Evolutionary conservation across 208 protist species (phyloP), one percentile per base, ranked within the genome.

Genomic region (Crithidia mellificae): DNA sequence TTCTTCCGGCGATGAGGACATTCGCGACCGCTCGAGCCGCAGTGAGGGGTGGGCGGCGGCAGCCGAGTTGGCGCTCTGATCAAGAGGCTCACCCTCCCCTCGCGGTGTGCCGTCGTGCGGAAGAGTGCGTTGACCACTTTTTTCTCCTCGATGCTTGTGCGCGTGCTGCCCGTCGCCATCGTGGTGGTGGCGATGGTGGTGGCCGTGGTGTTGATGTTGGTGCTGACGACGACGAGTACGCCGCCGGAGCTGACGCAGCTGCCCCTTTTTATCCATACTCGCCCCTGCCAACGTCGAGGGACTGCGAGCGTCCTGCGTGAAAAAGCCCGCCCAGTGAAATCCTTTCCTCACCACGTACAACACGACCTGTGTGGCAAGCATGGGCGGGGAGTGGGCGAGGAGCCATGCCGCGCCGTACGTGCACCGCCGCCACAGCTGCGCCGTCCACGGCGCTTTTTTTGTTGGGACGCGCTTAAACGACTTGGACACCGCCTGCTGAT

Each of bases 401-500:
- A 56, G 20, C 53, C 61, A 68, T 17, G 27, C 36, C 17, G 39
- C 62, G 20, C 12, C 24, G 46, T 27, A 38, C 24, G 27, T 39
- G 19, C 51, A 6, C 5, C 12, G 39, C 17, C 44, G 25, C 68
- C 43, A 41, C 0, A 15, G 30, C 32, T 52, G 46, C 22, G 22
- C 46, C 0, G 22, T 19, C 22, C 51, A 27, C 0, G 47, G 47
- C 38, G 54, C 19, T 24, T 36, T 36, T 7, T n/a, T 44, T 4
- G 29, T 4, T 7, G 59, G n/a, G 6, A 27, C 20, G 3, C 59
- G 27, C 4, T 43, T 9, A 20, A 65, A 55, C 19, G 47, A 55
- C 32, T 55, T 65, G 30, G 12, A 30, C n/a, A 53, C 8, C 7
- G 59, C n/a, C 30, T 41, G 46, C 32, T 53, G 59, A 6, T 65